Percentiles rank a stretch among this genome's conserved stretches.
Conservation (phyloP, 148 eudicot species). For the Nepenthes mirabilis region DNA sequence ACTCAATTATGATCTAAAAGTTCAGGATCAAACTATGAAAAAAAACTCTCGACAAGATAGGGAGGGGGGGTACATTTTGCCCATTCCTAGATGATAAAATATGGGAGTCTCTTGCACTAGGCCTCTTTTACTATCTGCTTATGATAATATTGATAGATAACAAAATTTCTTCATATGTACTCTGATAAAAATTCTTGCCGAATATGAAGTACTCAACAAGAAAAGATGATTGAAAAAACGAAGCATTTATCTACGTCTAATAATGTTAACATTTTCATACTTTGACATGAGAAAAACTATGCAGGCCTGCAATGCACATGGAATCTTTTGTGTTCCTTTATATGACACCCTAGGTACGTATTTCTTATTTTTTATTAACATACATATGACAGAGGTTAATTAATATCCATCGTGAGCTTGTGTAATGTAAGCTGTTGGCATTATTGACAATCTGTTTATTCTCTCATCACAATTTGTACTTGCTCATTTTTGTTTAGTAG, state of each 20-base stretch:
- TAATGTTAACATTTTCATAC: constrained; percentile 1
- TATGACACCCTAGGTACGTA: constrained; percentile 85
- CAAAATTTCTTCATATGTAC: no score
- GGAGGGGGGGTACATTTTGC: no score
- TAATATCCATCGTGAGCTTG: neutral
- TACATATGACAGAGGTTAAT: neutral
- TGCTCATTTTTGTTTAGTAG: neutral
- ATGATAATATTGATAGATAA: no score
- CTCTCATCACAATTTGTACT: neutral
- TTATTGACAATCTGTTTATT: neutral
- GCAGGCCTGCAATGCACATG: constrained; percentile 99
- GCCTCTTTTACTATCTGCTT: no score
- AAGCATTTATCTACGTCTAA: neutral
- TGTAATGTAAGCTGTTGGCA: neutral
- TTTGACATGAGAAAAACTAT: constrained; percentile 7
- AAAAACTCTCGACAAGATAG: no score
- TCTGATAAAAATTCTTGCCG: no score
- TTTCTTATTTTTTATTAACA: neutral
- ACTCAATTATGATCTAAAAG: no score
- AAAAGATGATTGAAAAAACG: no score
- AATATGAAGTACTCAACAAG: no score
- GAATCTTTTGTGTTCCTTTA: constrained; percentile 80
- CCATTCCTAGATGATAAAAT: no score
- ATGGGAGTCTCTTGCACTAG: no score
- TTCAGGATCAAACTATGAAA: no score